Base-by-base conservation (phyloP, 2,329 filamentous ascomycete species). In the Gyromitra esculenta region DNA sequence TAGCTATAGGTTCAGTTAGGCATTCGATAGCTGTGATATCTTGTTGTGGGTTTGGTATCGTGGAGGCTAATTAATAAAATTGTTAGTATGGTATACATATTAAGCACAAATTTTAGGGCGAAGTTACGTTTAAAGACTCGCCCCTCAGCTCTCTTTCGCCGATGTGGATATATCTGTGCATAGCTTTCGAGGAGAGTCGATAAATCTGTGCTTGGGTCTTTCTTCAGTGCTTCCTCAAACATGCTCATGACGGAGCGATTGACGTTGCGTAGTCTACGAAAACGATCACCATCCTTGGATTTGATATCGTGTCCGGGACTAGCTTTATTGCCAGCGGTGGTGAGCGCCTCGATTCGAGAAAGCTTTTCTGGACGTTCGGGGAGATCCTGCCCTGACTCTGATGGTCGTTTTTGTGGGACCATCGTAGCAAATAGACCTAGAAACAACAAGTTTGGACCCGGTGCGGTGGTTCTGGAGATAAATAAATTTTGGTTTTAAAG, bases 191-290 rank as follows among this genome's bases (percentile, higher is more conserved):
- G 60, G 52, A 73, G 62, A 39, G 37, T 60, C 18, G 50, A n/a
- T 2, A 67, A 21, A 21, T 67, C 52, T 65, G 50, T 25, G 13
- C 15, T 11, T n/a, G 70, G 62, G 15, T 59, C 50, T 41, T 31
- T 57, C 8, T 25, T 25, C n/a, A 73, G 31, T 13, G 62, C 15
- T 21, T 31, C 70, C 1, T 66, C 52, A n/a, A 73, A 43, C 70
- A 67, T 67, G 37, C 70, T 39, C 70, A 73, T 73, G 35, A 73
- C 54, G 25, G 60, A 66, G 35, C 48, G 57, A 15, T 72, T 72
- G 25, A 72, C 45, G 8, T 25, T 11, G 21, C 18, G 39, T 57
- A 66, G 62, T 48, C 50, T 73, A 11, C 62, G 39, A 6, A 48
- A 6, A 39, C 50, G 39, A 31, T 68, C 62, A 7, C 31, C 21